Conservation (phyloP, 371 early-diverging fungal species). For the Sporodiniella umbellata region DNA sequence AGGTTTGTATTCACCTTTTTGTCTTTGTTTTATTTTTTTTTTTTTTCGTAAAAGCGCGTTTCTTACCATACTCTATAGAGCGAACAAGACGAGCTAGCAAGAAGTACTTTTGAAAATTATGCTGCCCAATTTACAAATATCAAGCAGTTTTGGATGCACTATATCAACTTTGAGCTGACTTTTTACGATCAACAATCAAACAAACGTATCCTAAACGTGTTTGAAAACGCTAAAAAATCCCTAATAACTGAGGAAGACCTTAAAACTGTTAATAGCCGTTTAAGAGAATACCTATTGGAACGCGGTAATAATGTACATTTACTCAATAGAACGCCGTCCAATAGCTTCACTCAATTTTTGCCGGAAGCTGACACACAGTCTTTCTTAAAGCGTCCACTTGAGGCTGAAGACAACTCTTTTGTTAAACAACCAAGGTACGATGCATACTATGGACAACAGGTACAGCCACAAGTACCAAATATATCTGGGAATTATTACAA, state of each 20-base stretch:
- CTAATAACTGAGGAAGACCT: slow-evolving; percentile 35
- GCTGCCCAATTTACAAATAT: slow-evolving; percentile 28
- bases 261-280: slow-evolving; percentile 42
- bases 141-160: slow-evolving; percentile 51
- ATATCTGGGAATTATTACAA: background rate
- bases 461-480: background rate
- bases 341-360: slow-evolving; percentile 4
- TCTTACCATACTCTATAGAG: slow-evolving; percentile 6
- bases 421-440: slow-evolving; percentile 20
- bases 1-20: slow-evolving; percentile 12
- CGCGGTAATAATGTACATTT: slow-evolving; percentile 26
- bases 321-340: slow-evolving; percentile 11
- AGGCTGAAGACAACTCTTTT: slow-evolving; percentile 1
- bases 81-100: slow-evolving; percentile 40
- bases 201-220: slow-evolving; percentile 34
- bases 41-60: background rate
- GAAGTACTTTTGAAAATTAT: slow-evolving; percentile 37
- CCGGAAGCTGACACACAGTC: background rate
- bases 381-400: slow-evolving; percentile 1
- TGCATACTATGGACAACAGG: background rate
- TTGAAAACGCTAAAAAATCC: slow-evolving; percentile 41
- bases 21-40: no score
- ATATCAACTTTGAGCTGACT: slow-evolving; percentile 58
- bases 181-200: slow-evolving; percentile 39
- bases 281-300: slow-evolving; percentile 52